Base-by-base conservation (phyloP, 768 basidiomycete species). In the Mycena metata region DNA sequence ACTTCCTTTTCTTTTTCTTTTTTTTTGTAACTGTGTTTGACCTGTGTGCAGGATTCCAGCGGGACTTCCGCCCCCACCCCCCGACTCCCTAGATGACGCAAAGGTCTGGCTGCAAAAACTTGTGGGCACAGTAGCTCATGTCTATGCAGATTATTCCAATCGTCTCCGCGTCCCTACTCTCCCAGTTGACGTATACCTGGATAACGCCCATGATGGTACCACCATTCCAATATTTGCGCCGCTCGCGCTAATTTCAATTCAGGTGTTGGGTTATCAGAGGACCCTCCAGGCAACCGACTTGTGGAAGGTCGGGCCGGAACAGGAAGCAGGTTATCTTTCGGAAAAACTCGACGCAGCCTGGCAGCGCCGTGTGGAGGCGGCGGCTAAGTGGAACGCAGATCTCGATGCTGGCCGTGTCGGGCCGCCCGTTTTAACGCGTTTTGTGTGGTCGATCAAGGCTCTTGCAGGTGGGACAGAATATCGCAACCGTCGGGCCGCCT, bases 211-310 rank as follows among this genome's bases (percentile, higher is more conserved):
- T 89, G 21, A 88, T 88, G 87, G 87, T 84, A 67, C 46, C 9
- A 46, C 11, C 16, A 58, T 61, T 16, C 21, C 55, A 36, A 50
- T 15, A 26, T 19, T 19, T 21, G n/a, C 42, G 36, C 45, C 35
- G 21, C 13, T 45, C 49, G 13, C 42, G 16, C 55, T 56, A 68
- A 39, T 30, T 1, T 59, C 13, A 51, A 23, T 35, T n/a, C 45
- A 88, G 87, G 80, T 82, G 12, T 79, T 90, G 45, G 91, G 92
- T 0, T 93, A 90, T 73, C 90, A 91, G 73, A 83, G 93, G 35
- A 90, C 91, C 1, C 81, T 95, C 11, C 91, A 91, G 73, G 90
- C 90, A 0, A 87, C 90, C 1, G 93, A 95, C 78, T 78, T 94
- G 15, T 93, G 91, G 91, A 88, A 87, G 74, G 80, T 94, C 67